These are phyloP conservation scores for Ganoderma sinense DNA, from an alignment of 1,284 basidiomycete genomes.

Conservation along the genomic window DNA sequence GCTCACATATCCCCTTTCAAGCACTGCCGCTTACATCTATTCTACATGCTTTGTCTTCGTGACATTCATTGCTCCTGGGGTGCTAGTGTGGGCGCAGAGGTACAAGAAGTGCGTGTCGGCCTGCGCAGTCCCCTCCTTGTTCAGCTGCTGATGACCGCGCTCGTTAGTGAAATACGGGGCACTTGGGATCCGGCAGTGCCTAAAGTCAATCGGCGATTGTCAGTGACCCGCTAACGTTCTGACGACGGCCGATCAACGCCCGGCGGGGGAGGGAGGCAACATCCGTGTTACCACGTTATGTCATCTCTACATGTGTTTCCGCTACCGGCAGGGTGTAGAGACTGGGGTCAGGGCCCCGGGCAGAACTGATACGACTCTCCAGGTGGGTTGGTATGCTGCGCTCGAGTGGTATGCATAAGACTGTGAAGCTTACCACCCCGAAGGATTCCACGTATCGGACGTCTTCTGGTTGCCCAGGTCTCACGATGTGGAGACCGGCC, in stretches of 20 bases:
- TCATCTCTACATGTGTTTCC: not conserved
- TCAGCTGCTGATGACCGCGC: constrained; percentile 14
- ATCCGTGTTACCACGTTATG: constrained; percentile 9
- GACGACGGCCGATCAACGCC: constrained; percentile 15
- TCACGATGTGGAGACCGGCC: constrained; percentile 4
- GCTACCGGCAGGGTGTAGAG: not conserved
- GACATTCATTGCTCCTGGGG: constrained; percentile 73
- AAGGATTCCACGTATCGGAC: constrained; percentile 1
- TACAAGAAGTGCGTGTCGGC: constrained; percentile 76
- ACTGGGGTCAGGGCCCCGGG: not conserved
- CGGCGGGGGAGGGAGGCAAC: constrained; percentile 1
- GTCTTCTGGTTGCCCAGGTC: not conserved
- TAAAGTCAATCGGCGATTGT: constrained; percentile 56
- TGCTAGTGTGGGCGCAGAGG: constrained; percentile 83
- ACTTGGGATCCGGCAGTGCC: constrained; percentile 72
- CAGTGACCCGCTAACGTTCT: constrained; percentile 23
- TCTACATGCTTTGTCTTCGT: constrained; percentile 58
- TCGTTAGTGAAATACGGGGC: constrained; percentile 57
- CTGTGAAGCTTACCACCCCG: not conserved
- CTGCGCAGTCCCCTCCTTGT: constrained; percentile 20
- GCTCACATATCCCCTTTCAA: constrained; percentile 62
- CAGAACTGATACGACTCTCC: constrained; percentile 4
- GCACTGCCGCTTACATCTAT: constrained; percentile 59
- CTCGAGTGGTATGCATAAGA: constrained; percentile 8
- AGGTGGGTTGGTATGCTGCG: constrained; percentile 11